Evolutionary conservation across 106 monocot genomes (phyloP).

Genomic region (Dactylorhiza incarnata): DNA sequence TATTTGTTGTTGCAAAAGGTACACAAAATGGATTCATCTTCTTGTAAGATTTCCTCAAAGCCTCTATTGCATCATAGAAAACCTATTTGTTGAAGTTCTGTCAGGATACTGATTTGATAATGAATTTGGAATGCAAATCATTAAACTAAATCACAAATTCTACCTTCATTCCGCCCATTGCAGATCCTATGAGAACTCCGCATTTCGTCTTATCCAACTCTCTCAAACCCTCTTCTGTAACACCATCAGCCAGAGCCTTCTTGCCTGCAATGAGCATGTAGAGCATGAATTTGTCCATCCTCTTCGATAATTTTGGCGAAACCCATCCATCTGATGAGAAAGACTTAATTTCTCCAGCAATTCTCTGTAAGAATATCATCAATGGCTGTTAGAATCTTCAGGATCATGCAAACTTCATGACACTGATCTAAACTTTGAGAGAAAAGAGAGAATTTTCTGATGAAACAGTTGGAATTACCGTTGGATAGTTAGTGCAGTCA

Average conservation of each 20-base stretch:
- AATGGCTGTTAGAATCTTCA: neutral
- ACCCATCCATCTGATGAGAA: constrained; percentile 73
- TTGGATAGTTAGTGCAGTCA: constrained; percentile 74
- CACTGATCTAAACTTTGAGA: neutral
- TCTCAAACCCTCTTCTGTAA: constrained; percentile 40
- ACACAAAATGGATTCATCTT: constrained; percentile 88
- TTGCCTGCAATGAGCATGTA: constrained; percentile 64
- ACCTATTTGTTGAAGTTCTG: constrained; percentile 23
- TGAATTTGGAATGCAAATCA: neutral
- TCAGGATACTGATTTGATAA: neutral
- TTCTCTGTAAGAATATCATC: constrained; percentile 31
- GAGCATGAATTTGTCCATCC: constrained; percentile 78
- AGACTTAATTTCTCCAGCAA: constrained; percentile 67
- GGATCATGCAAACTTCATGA: neutral
- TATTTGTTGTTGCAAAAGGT: constrained; percentile 80
- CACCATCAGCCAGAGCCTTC: constrained; percentile 51
- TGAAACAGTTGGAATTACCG: constrained; percentile 24
- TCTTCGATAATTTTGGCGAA: constrained; percentile 52
- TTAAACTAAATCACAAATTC: neutral
- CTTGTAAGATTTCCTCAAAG: constrained; percentile 70
- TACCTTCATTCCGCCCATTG: constrained; percentile 77
- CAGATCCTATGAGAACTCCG: constrained; percentile 67
- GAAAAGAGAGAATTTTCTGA: neutral
- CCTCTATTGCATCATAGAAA: constrained; percentile 80
- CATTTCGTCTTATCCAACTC: constrained; percentile 51